Evolutionary conservation across 495 filamentous ascomycete genomes (phyloP).

Genomic region (Platismatia glauca): DNA sequence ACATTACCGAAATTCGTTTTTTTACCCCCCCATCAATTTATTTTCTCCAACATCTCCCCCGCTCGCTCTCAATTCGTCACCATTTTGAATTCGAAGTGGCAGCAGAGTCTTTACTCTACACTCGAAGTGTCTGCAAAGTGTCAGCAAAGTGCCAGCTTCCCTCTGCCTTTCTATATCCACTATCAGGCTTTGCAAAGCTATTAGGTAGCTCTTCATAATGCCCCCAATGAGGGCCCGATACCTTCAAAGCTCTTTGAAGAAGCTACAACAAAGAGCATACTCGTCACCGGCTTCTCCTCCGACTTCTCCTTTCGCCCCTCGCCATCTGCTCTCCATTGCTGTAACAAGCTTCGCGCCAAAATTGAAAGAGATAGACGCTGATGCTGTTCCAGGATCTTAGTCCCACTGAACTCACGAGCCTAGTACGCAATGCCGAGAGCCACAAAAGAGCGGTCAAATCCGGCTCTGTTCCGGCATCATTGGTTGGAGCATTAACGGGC

Average conservation of each 20-base stretch:
- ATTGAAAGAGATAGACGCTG: background rate
- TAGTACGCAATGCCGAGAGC: constrained; percentile 69
- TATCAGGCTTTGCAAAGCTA: background rate
- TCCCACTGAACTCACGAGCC: constrained; percentile 63
- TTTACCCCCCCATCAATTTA: too few relatives aligned
- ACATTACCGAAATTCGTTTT: background rate
- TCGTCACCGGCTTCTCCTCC: constrained; percentile 17
- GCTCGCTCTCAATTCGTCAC: background rate
- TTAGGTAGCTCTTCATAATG: background rate
- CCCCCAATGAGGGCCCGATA: constrained; percentile 2
- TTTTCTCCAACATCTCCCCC: background rate
- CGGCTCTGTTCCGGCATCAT: constrained; percentile 48
- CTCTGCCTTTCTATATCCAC: too few relatives aligned
- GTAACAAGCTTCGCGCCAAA: background rate
- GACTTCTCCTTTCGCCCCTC: constrained; percentile 47
- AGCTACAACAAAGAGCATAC: constrained; percentile 5
- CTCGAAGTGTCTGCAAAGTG: background rate
- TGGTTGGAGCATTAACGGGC: constrained; percentile 51
- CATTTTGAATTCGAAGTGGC: background rate
- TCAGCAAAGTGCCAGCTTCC: background rate
- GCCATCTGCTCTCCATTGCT: constrained; percentile 80
- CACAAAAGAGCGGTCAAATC: constrained; percentile 74
- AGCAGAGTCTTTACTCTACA: background rate
- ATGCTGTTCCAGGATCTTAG: constrained; percentile 52
- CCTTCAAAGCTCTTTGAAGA: constrained; percentile 5